Evolutionary conservation across 257 asterid species (phyloP).

Genomic region (Solanum stenotomum): DNA sequence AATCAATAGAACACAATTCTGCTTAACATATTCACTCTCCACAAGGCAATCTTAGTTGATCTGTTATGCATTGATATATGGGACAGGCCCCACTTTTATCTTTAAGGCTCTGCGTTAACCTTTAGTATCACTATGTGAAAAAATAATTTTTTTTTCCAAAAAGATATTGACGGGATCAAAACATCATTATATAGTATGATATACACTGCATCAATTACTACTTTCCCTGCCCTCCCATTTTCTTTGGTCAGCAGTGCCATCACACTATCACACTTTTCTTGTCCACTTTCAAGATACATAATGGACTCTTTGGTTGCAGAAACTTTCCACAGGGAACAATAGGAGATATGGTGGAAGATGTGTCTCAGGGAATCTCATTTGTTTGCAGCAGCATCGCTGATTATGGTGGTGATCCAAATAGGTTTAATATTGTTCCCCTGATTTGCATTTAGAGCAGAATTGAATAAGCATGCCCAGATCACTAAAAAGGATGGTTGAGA

Average conservation of each 20-base stretch:
- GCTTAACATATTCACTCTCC: not conserved
- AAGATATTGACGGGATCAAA: not conserved
- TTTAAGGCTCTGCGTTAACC: not conserved
- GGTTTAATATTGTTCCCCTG: slow-evolving; percentile 21
- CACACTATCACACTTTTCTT: not conserved
- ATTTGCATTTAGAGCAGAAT: not conserved
- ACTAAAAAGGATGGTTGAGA: not conserved
- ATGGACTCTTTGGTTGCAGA: slow-evolving; percentile 32
- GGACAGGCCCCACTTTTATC: not conserved
- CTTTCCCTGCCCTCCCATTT: not conserved
- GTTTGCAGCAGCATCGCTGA: slow-evolving; percentile 55
- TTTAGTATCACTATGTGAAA: not conserved
- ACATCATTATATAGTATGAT: not conserved
- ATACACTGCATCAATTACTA: not conserved
- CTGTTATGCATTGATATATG: not conserved
- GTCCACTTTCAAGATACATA: not conserved
- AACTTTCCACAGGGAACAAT: slow-evolving; percentile 99
- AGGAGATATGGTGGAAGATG: slow-evolving; percentile 83
- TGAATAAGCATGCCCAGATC: not conserved
- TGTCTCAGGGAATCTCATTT: slow-evolving; percentile 69
- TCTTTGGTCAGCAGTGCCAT: not conserved
- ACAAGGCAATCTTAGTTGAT: not conserved
- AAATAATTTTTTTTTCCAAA: not conserved
- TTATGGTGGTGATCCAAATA: slow-evolving; percentile 87
- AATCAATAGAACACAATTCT: not conserved